Percentiles rank a stretch among this genome's conserved stretches.
Conservation (phyloP, 306 rosid species). For the Malus sieversii region DNA sequence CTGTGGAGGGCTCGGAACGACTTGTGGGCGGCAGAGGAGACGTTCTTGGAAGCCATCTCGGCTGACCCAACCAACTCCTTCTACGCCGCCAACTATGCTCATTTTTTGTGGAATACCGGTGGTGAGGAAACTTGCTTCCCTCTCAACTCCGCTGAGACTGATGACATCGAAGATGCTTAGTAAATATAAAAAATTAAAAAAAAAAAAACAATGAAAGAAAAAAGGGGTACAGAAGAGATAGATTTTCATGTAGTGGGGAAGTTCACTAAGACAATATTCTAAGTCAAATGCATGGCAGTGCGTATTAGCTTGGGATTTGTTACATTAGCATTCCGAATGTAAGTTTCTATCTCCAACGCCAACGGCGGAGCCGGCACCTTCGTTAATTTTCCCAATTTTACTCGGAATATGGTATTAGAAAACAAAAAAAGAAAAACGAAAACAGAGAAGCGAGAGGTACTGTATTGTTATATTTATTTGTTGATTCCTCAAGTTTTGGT, state of each 20-base stretch:
- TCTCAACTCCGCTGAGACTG: conserved; percentile 40
- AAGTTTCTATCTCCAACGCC: not conserved
- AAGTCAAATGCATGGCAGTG: not conserved
- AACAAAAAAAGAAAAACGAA: not conserved
- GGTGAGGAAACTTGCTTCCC: conserved; percentile 93
- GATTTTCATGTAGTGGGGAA: not conserved
- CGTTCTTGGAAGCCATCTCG: conserved; percentile 68
- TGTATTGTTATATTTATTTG: not conserved
- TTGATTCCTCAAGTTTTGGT: not conserved
- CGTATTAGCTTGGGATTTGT: not conserved
- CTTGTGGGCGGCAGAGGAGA: conserved; percentile 88
- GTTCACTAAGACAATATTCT: too few relatives aligned
- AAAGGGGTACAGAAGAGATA: not conserved
- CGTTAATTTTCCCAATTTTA: not conserved
- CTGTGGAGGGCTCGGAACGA: conserved; percentile 70
- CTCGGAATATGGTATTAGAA: not conserved
- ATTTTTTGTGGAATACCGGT: conserved; percentile 91
- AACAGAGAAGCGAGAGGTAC: not conserved
- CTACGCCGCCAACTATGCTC: conserved; percentile 81
- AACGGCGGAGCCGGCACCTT: not conserved
- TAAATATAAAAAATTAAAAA: not conserved
- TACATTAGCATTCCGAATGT: too few relatives aligned
- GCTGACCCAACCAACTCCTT: conserved; percentile 67
- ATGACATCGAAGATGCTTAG: conserved; percentile 33
- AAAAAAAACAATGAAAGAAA: not conserved